Evolutionary conservation across 2,329 filamentous ascomycete genomes (phyloP).

Genomic region (Hymenoscyphus repandus): DNA sequence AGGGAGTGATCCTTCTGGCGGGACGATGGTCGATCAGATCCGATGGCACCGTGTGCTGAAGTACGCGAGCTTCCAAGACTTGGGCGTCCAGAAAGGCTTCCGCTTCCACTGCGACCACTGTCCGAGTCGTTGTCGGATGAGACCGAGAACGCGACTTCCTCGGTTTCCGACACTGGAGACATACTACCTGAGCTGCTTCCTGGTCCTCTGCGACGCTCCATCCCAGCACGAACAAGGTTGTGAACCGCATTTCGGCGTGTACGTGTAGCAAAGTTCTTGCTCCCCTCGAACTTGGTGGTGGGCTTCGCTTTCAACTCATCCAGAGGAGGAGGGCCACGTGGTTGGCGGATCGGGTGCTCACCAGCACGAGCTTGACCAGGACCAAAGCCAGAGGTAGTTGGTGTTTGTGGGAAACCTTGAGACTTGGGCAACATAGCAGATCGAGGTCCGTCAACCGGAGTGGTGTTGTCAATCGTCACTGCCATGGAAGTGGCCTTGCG

Average conservation of each 20-base stretch:
- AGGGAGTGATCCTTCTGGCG: conserved; percentile 56
- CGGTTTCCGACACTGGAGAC: conserved; percentile 82
- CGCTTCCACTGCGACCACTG: conserved; percentile 64
- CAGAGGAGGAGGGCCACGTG: conserved; percentile 82
- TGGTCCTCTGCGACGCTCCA: conserved; percentile 72
- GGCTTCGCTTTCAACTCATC: conserved; percentile 89
- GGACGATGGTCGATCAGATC: conserved; percentile 74
- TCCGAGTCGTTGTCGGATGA: conserved; percentile 72
- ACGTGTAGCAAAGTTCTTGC: conserved; percentile 93
- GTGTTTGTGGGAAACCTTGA: conserved; percentile 72
- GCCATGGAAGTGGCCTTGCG: conserved; percentile 77
- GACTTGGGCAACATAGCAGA: conserved; percentile 68
- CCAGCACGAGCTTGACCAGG: conserved; percentile 90
- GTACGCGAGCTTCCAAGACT: conserved; percentile 72
- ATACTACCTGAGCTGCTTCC: conserved; percentile 74
- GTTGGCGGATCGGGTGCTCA: conserved; percentile 90
- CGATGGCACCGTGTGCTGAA: conserved; percentile 77
- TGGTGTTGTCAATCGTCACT: conserved; percentile 26
- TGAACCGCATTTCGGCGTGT: conserved; percentile 88
- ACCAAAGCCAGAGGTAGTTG: conserved; percentile 75
- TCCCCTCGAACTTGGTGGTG: conserved; percentile 88
- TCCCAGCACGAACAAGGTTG: conserved; percentile 84
- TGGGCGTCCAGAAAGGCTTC: conserved; percentile 67
- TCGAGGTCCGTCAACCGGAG: conserved; percentile 39
- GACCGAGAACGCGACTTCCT: conserved; percentile 57